Base-by-base conservation (phyloP, 2,329 filamentous ascomycete genomes). In the Penicillium crustosum region DNA sequence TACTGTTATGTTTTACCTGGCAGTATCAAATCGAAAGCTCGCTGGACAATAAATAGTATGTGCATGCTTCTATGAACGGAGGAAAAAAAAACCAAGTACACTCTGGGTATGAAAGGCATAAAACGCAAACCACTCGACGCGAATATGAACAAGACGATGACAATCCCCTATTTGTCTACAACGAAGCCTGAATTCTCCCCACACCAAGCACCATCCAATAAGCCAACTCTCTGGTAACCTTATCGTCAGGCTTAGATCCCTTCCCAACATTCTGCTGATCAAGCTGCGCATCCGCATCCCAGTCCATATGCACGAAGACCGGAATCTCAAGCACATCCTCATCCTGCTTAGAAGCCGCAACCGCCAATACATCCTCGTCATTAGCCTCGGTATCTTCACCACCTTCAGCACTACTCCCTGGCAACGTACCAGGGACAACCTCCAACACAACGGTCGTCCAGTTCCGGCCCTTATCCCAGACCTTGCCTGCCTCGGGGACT, bases 181-280 rank as follows among this genome's bases (percentile, higher is more conserved):
- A 57, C 21, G 58, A 59, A 39, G 61, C 36, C 49, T 65, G 61
- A n/a, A 97, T 94, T 68, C 87, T 87, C 10, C 94, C 94, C 57
- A 95, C 84, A 4, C 93, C 93, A 36, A 97, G 80, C 21, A 96
- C 92, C 78, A 90, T 92, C 94, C 94, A 99, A 76, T 96, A 97
- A 55, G 92, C 92, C 75, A 97, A 78, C 72, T 97, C 94, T 69
- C 89, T 85, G 79, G 87, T 93, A 76, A 93, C 90, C 73, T 83
- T 88, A 39, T 80, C 84, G 48, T 80, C 84, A 44, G 84, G 86
- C 73, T 82, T 87, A 65, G 83, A 84, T 2, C 76, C 68, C 67
- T 71, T 73, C 68, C 65, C 69, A 53, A 68, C 66, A 57, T 66
- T 66, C 59, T 62, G 68, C 57, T 72, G 74, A 59, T 70, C 75